These are phyloP conservation scores for Geosmithia putterillii DNA, from an alignment of 2,329 filamentous ascomycete genomes.

Conservation along the genomic window DNA sequence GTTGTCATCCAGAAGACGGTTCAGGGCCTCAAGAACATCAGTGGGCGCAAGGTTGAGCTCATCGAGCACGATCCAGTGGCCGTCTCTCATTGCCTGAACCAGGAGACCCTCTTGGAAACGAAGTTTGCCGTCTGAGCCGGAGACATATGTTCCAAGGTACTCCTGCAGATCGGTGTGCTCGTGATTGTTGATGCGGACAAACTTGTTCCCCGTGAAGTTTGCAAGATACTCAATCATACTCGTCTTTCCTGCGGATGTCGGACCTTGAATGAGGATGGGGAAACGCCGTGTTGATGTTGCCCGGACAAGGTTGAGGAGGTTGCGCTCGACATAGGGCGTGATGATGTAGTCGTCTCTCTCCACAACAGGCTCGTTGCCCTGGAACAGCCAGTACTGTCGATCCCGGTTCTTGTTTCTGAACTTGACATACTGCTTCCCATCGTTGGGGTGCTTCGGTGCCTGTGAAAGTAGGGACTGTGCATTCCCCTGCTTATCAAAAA, in stretches of 20 bases:
- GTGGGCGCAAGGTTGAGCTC: conserved; percentile 95
- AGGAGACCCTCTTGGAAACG: conserved; percentile 88
- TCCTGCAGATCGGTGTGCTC: conserved; percentile 98
- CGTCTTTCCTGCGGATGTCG: conserved; percentile 94
- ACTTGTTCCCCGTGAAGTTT: conserved; percentile 92
- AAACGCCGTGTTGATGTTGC: conserved; percentile 87
- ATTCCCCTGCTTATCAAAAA: conserved; percentile 58
- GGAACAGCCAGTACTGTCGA: conserved; percentile 80
- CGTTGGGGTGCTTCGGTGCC: conserved; percentile 62
- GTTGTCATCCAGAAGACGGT: conserved; percentile 91
- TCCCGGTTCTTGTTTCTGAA: conserved; percentile 54
- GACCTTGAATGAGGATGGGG: conserved; percentile 89
- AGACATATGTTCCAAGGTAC: conserved; percentile 90
- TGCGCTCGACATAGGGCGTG: conserved; percentile 87
- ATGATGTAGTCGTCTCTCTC: conserved; percentile 88
- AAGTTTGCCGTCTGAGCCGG: conserved; percentile 71
- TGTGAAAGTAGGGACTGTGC: conserved; percentile 64
- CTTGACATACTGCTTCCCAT: conserved; percentile 67
- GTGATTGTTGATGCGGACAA: conserved; percentile 98
- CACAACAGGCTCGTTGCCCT: conserved; percentile 51
- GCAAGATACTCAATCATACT: conserved; percentile 99
- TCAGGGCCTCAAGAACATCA: conserved; percentile 91
- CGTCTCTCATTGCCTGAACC: conserved; percentile 82
- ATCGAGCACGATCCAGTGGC: conserved; percentile 96
- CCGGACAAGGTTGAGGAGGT: conserved; percentile 85